A percentile compares a stretch with the other conserved stretches of the same genome.
Conservation (phyloP, 1,139 yeast species). For the Pichia sp. region DNA sequence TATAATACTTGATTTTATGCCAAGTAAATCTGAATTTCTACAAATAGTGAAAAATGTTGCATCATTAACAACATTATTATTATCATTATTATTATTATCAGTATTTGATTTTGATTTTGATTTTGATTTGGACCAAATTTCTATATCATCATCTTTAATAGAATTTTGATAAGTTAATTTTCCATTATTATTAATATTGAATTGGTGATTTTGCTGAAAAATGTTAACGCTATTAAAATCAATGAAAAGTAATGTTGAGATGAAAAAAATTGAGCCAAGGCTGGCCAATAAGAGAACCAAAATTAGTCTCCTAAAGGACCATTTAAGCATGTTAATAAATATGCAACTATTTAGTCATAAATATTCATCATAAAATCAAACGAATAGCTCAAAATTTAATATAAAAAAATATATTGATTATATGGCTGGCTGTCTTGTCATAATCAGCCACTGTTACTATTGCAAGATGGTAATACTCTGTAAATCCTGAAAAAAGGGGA, state of each 20-base stretch:
- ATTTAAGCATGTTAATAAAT: too few relatives aligned
- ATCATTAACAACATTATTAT: constrained; percentile 31
- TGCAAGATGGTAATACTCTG: too few relatives aligned
- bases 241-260: background rate
- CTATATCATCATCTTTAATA: constrained; percentile 11
- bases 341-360: too few relatives aligned
- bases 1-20: constrained; percentile 52
- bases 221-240: background rate
- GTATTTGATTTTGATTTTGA: too few relatives aligned
- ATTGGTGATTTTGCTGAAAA: too few relatives aligned
- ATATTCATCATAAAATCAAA: too few relatives aligned
- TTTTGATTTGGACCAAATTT: constrained; percentile 5
- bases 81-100: background rate
- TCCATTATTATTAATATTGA: background rate
- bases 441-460: too few relatives aligned
- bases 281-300: background rate
- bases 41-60: constrained; percentile 75
- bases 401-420: too few relatives aligned
- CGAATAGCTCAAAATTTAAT: too few relatives aligned
- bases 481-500: too few relatives aligned
- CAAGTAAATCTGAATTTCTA: constrained; percentile 59
- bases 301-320: background rate
- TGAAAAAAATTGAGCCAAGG: background rate
- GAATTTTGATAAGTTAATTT: background rate
- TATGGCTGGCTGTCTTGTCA: too few relatives aligned